A percentile compares a stretch with the other conserved stretches of the same genome.
phyloP scores from a whole-genome alignment of 2,329 filamentous ascomycete genomes.

The Aspergillus brunneoviolaceus region DNA sequence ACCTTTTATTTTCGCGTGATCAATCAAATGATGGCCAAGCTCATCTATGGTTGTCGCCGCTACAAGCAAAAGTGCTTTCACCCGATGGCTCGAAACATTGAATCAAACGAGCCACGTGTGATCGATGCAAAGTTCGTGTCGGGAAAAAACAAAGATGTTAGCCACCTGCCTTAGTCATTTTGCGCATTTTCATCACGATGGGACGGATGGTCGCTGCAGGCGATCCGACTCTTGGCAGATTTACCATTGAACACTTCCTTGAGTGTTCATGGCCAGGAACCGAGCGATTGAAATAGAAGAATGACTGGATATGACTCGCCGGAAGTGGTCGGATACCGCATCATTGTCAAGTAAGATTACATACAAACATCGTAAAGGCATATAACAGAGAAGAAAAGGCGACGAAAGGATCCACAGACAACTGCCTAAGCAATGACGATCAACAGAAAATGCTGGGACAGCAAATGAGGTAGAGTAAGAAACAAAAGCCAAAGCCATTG shows the following conservation, averaged over 20 bases:
- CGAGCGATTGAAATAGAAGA: neutral
- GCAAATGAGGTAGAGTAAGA: conserved; percentile 9
- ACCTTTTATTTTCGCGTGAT: neutral
- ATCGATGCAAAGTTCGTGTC: neutral
- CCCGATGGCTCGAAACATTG: no score
- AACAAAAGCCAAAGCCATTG: conserved; percentile 22
- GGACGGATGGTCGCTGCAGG: neutral
- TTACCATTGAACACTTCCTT: neutral
- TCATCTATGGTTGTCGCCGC: neutral
- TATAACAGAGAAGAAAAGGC: conserved; percentile 32
- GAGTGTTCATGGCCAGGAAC: neutral
- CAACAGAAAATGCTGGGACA: conserved; percentile 22
- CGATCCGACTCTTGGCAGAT: neutral
- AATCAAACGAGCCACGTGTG: no score
- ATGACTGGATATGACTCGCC: conserved; percentile 1
- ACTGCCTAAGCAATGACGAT: conserved; percentile 19
- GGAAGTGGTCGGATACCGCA: conserved; percentile 28
- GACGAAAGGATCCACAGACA: conserved; percentile 24
- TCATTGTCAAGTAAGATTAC: conserved; percentile 36
- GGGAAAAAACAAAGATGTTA: neutral
- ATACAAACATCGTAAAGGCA: conserved; percentile 27
- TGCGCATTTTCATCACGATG: neutral
- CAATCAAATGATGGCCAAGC: neutral
- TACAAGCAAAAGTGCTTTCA: no score
- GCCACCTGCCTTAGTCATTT: neutral